These are phyloP conservation scores for Russula compacta DNA, from an alignment of 768 basidiomycete genomes.

Conservation along the genomic window DNA sequence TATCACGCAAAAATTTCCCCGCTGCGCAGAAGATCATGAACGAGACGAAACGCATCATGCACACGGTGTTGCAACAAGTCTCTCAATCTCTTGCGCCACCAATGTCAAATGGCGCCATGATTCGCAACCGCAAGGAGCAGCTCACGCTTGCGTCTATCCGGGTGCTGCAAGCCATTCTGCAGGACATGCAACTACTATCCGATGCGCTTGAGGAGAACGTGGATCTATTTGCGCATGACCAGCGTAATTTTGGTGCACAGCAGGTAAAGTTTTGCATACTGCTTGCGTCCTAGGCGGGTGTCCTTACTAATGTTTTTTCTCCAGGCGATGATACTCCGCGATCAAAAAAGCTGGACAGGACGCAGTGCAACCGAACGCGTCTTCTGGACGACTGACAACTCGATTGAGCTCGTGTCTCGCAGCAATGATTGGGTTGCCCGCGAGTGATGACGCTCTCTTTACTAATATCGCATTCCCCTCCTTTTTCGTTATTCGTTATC, in stretches of 20 bases:
- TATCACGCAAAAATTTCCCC: constrained; percentile 81
- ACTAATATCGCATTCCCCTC: background rate
- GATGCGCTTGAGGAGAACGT: constrained; percentile 90
- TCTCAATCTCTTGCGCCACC: constrained; percentile 62
- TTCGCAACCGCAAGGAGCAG: constrained; percentile 71
- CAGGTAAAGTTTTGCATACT: constrained; percentile 48
- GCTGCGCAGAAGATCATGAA: constrained; percentile 87
- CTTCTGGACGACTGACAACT: constrained; percentile 90
- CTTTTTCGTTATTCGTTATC: background rate
- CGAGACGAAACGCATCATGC: constrained; percentile 87
- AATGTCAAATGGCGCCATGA: constrained; percentile 32
- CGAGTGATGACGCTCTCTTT: constrained; percentile 32
- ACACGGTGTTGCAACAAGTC: constrained; percentile 81
- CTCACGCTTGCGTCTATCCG: constrained; percentile 64
- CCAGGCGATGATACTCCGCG: constrained; percentile 93
- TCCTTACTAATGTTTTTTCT: constrained; percentile 1
- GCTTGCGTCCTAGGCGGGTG: background rate
- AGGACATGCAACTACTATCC: constrained; percentile 77
- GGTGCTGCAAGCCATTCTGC: constrained; percentile 74
- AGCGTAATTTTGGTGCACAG: constrained; percentile 93
- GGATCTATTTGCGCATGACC: constrained; percentile 86
- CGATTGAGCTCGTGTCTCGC: constrained; percentile 76
- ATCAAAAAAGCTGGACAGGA: constrained; percentile 93
- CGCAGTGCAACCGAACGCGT: constrained; percentile 84
- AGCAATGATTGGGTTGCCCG: constrained; percentile 82